Conservation (phyloP, 305 asterid genomes). For the Rubia balearica region DNA sequence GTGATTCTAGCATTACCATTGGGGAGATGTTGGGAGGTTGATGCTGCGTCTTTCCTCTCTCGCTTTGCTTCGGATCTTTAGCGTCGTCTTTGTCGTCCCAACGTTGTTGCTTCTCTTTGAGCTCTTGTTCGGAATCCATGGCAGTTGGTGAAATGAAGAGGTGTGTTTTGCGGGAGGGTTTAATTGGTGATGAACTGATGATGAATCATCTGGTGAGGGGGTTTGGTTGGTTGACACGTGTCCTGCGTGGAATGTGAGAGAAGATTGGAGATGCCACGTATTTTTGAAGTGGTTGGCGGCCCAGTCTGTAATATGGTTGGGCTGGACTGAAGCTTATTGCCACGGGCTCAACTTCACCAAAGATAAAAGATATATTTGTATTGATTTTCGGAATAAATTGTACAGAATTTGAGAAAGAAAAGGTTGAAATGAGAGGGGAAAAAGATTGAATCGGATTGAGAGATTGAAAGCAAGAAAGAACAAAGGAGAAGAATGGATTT, state of each 20-base stretch:
- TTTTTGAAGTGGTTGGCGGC: too few species aligned
- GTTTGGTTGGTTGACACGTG: neutral
- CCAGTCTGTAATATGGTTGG: too few species aligned
- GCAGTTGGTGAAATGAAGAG: neutral
- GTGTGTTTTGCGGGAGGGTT: neutral
- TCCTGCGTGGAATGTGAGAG: neutral
- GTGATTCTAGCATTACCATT: slow-evolving; percentile 19
- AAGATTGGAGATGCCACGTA: neutral
- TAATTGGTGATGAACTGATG: neutral
- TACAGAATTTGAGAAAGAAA: too few species aligned
- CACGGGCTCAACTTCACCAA: too few species aligned
- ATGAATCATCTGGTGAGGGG: neutral
- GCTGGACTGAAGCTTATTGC: too few species aligned
- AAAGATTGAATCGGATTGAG: too few species aligned
- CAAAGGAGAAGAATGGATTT: too few species aligned
- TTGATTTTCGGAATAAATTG: too few species aligned
- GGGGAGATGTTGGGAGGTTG: slow-evolving; percentile 45
- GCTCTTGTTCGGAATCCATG: neutral
- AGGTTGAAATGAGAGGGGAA: too few species aligned
- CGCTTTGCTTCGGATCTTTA: neutral
- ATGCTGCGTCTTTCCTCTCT: slow-evolving; percentile 21
- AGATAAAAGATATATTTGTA: too few species aligned
- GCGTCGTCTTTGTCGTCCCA: neutral
- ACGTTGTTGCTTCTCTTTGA: neutral
- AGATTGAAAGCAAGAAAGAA: too few species aligned